Base-by-base conservation (phyloP, 441 rosid genomes). In the Populus hybrid region DNA sequence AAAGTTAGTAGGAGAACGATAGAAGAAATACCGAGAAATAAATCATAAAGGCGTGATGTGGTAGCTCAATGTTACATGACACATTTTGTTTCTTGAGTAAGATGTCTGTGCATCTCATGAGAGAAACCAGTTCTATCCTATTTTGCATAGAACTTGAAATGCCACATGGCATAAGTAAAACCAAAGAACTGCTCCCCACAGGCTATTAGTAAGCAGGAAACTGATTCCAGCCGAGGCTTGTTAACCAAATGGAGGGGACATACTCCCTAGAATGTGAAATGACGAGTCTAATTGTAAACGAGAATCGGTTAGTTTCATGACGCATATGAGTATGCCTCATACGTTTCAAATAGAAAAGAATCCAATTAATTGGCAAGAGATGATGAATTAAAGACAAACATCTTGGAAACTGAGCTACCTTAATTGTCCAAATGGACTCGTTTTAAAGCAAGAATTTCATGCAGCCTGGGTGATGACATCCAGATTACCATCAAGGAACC, bases 401-500 rank as follows among this genome's bases (percentile, higher is more conserved):
- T 11, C 7, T 74, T 12, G 36, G 5, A 74, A 28, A 70, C 16
- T 70, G 75, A 34, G 74, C 10, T 74, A 85, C 91, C 84, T 78
- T 75, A 42, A 69, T 18, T 67, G 53, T 75, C 68, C 67, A 38
- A 67, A 71, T 61, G 46, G 76, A 73, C 35, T 73, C 80, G 79
- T 77, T 26, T 36, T 50, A 65, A 70, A 61, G 65, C 78, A 74
- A 63, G 65, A 76, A 34, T 70, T 82, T 85, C 80, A 79, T 4
- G 82, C 78, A 72, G 85, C 81, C 26, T 85, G 80, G 66, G 75
- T 61, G 65, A 79, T 76, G 71, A 81, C 84, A 73, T 86, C 88
- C 63, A 88, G 85, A 79, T 88, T 85, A 74, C 83, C 81, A 79
- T 78, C 82, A 79, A 86, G 36, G 30, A 65, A 76, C 95, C 91